Conservation (phyloP, 2,329 filamentous ascomycete genomes). For the Fusarium siculi region DNA sequence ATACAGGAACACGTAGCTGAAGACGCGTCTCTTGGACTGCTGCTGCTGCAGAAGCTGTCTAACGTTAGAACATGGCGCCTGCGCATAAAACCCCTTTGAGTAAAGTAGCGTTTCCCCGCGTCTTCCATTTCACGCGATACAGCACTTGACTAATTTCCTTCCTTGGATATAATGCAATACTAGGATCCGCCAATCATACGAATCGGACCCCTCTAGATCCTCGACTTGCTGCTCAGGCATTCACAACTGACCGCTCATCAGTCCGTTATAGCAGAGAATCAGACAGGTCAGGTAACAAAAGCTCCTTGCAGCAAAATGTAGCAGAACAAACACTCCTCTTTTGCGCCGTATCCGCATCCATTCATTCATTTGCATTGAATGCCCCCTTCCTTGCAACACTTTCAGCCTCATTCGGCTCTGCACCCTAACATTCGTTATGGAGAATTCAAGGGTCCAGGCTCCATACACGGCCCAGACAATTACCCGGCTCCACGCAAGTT, state of each 20-base stretch:
- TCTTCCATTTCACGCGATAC: slow-evolving; percentile 3
- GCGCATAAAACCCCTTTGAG: background rate
- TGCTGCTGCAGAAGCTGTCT: background rate
- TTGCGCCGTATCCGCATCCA: background rate
- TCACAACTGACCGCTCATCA: background rate
- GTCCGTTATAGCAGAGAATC: background rate
- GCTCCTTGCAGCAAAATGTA: background rate
- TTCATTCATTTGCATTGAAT: background rate
- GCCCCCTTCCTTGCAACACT: background rate
- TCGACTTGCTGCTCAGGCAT: background rate
- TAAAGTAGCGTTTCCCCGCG: slow-evolving; percentile 15
- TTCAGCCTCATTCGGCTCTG: slow-evolving; percentile 24
- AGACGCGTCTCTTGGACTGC: background rate
- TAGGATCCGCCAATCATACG: slow-evolving; percentile 15
- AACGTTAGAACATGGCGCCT: background rate
- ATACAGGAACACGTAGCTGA: background rate
- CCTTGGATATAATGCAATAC: background rate
- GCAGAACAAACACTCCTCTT: background rate
- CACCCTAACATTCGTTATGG: slow-evolving; percentile 11
- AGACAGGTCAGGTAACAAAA: background rate
- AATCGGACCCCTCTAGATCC: background rate
- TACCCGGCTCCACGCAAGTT: slow-evolving; percentile 27
- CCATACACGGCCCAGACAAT: slow-evolving; percentile 17
- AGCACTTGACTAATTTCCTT: background rate
- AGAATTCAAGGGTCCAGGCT: slow-evolving; percentile 22